Evolutionary conservation across 2,329 filamentous ascomycete genomes (phyloP).

Genomic region (Cladophialophora bantiana): DNA sequence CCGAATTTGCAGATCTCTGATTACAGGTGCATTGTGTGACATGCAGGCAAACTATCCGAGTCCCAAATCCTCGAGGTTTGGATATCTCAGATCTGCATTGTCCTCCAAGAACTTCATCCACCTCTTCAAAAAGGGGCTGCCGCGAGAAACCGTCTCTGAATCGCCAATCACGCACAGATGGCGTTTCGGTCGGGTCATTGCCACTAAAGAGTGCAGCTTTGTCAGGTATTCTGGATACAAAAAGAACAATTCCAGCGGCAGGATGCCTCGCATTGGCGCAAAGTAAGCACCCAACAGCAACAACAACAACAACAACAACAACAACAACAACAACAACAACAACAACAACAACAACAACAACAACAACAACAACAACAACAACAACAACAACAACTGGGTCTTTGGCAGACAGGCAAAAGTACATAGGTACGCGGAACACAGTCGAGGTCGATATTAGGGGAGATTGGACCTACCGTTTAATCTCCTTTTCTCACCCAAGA

Average conservation of each 20-base stretch:
- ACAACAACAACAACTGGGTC: not conserved
- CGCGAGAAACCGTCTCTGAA: slow-evolving; percentile 90
- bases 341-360: no score
- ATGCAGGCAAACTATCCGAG: slow-evolving; percentile 10
- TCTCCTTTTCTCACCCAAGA: slow-evolving; percentile 87
- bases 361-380: no score
- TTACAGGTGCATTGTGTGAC: not conserved
- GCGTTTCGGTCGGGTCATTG: slow-evolving; percentile 93
- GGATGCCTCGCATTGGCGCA: slow-evolving; percentile 31
- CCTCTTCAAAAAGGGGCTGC: slow-evolving; percentile 80
- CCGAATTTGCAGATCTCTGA: not conserved
- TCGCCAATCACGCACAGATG: slow-evolving; percentile 92
- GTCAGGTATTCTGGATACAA: slow-evolving; percentile 26
- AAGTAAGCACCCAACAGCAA: slow-evolving; percentile 4
- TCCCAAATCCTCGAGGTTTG: slow-evolving; percentile 64
- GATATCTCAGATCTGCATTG: slow-evolving; percentile 87
- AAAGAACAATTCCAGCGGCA: slow-evolving; percentile 35
- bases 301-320: no score
- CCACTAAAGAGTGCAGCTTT: slow-evolving; percentile 65
- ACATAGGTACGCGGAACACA: slow-evolving; percentile 8
- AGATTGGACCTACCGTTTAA: slow-evolving; percentile 75
- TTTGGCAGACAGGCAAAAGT: not conserved
- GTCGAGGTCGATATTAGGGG: slow-evolving; percentile 20
- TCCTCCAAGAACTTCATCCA: slow-evolving; percentile 96
- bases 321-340: no score